Percentiles rank a stretch among this genome's conserved stretches.
phyloP scores from a whole-genome alignment of 192 early-diverging fungal genomes.

The Haplosporangium gracile region DNA sequence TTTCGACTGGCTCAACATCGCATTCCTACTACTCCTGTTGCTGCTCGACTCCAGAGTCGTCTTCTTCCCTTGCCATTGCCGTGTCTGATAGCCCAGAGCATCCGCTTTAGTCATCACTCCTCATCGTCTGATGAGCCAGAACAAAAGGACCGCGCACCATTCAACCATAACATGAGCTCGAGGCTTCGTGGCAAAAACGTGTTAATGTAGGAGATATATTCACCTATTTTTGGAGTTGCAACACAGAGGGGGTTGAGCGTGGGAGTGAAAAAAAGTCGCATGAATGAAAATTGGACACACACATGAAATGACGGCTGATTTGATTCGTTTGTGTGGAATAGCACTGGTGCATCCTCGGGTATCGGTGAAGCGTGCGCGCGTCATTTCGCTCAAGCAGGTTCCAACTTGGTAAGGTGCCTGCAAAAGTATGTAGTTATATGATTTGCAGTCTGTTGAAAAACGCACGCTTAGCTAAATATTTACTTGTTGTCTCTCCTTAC shows the following conservation, averaged over 20 bases:
- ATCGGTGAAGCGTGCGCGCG: conserved; percentile 80
- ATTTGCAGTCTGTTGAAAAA: too few species aligned
- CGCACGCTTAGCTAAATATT: too few species aligned
- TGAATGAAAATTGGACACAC: background rate
- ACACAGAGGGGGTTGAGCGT: background rate
- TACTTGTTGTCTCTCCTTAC: background rate
- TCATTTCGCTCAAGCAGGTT: conserved; percentile 74
- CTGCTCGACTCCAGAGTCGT: background rate
- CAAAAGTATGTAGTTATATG: background rate
- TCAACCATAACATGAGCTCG: conserved; percentile 23
- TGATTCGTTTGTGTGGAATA: conserved; percentile 10
- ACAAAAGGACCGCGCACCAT: background rate
- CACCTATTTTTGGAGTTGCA: background rate
- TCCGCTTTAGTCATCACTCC: background rate
- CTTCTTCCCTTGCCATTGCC: background rate
- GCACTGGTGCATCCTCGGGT: conserved; percentile 78
- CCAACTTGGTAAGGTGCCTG: conserved; percentile 62
- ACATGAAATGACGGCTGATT: too few species aligned
- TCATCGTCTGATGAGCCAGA: background rate
- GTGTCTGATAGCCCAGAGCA: background rate
- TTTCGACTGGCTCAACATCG: background rate
- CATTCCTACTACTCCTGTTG: background rate
- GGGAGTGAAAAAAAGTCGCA: background rate
- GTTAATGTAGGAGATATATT: conserved; percentile 25
- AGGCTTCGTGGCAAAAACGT: conserved; percentile 55